These are phyloP conservation scores for Lactifluus subvellereus DNA, from an alignment of 768 basidiomycete species.

Conservation along the genomic window DNA sequence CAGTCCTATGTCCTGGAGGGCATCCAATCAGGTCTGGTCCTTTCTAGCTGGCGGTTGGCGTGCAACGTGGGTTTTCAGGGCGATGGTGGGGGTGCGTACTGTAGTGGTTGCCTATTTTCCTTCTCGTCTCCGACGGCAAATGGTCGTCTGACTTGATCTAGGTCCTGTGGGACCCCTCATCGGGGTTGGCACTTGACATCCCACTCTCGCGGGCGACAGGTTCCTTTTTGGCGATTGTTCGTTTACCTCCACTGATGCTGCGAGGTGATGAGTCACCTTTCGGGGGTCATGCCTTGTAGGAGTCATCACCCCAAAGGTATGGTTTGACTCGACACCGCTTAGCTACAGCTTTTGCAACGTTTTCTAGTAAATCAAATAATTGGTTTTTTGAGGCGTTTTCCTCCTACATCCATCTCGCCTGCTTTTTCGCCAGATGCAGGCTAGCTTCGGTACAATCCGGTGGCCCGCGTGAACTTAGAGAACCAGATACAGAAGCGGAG, in stretches of 20 bases:
- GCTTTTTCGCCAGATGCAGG: neutral
- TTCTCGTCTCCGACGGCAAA: neutral
- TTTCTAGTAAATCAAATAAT: neutral
- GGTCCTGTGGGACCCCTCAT: neutral
- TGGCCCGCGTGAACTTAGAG: neutral
- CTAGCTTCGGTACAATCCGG: neutral
- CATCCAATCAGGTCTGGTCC: neutral
- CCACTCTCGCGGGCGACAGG: conserved; percentile 3
- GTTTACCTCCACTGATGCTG: neutral
- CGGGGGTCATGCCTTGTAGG: neutral
- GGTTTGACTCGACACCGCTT: neutral
- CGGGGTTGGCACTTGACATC: neutral
- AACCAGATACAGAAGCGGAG: neutral
- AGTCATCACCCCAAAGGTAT: neutral
- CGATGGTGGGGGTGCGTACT: neutral
- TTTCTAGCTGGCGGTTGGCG: neutral
- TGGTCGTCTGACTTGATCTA: neutral
- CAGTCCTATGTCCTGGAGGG: neutral
- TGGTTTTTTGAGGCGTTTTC: neutral
- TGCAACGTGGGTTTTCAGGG: neutral
- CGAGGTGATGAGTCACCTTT: neutral
- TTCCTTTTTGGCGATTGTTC: conserved; percentile 1
- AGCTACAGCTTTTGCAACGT: neutral
- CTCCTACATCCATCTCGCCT: neutral
- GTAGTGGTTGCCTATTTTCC: neutral